These are phyloP conservation scores for Coemansia sp. DNA, from an alignment of 192 early-diverging fungal species.

Conservation along the genomic window DNA sequence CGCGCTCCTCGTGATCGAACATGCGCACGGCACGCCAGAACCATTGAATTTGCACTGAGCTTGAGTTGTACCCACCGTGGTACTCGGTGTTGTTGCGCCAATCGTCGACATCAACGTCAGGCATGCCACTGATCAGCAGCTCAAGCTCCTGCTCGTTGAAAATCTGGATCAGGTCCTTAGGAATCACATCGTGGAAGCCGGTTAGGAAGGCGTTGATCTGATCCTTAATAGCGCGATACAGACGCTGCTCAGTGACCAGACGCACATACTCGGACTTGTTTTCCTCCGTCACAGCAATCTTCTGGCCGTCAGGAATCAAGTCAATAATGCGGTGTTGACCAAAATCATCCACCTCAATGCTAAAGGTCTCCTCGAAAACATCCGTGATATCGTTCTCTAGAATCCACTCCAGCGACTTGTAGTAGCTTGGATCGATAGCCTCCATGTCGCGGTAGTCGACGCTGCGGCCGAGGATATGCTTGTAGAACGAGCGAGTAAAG, in stretches of 20 bases:
- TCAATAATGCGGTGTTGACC: conserved; percentile 84
- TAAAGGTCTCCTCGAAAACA: conserved; percentile 92
- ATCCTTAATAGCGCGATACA: conserved; percentile 88
- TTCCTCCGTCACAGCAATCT: conserved; percentile 88
- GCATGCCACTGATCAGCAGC: conserved; percentile 95
- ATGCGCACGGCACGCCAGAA: conserved; percentile 98
- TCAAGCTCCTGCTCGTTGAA: conserved; percentile 99
- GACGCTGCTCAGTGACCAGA: conserved; percentile 87
- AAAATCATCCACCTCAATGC: conserved; percentile 91
- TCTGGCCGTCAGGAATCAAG: conserved; percentile 81
- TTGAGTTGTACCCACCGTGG: conserved; percentile 80
- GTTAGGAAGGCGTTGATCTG: conserved; percentile 91
- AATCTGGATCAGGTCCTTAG: conserved; percentile 86
- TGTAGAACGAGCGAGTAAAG: conserved; percentile 99
- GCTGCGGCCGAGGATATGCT: conserved; percentile 85
- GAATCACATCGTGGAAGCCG: conserved; percentile 96
- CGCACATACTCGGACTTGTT: conserved; percentile 98
- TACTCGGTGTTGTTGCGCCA: conserved; percentile 99
- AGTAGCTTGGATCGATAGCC: conserved; percentile 94
- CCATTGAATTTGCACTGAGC: conserved; percentile 93
- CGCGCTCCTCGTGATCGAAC: conserved; percentile 96
- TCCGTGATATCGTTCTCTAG: conserved; percentile 94
- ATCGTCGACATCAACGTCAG: conserved; percentile 98
- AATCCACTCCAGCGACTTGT: conserved; percentile 98
- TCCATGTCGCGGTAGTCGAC: conserved; percentile 98